Conservation (phyloP, 2,329 filamentous ascomycete genomes). For the Ophiosphaerella korrae region DNA sequence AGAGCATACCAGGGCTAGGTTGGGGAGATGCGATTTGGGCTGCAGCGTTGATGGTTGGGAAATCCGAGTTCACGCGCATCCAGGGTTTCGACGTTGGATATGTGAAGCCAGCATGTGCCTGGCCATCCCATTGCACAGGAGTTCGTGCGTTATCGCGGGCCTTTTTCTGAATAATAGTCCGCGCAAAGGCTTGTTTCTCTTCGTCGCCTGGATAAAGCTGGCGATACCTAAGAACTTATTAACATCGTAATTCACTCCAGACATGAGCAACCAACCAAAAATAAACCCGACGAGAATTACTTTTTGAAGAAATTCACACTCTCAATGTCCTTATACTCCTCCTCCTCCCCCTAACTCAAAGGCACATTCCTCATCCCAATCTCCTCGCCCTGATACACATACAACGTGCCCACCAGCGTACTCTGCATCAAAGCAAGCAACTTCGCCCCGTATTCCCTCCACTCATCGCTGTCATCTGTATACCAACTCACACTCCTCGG, state of each 20-base stretch:
- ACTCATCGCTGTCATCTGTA: conserved; percentile 55
- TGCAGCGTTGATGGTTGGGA: conserved; percentile 61
- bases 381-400: conserved; percentile 59
- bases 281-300: conserved; percentile 14
- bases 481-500: conserved; percentile 56
- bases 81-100: conserved; percentile 57
- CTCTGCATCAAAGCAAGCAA: conserved; percentile 55
- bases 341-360: conserved; percentile 46
- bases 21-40: conserved; percentile 51
- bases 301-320: conserved; percentile 61
- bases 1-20: conserved; percentile 41
- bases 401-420: conserved; percentile 55
- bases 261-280: no score
- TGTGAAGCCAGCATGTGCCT: conserved; percentile 66
- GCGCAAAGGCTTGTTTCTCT: conserved; percentile 33
- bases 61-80: conserved; percentile 66
- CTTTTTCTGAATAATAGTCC: conserved; percentile 59
- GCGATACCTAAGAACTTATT: conserved; percentile 24
- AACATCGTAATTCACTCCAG: neutral
- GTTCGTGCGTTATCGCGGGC: conserved; percentile 70
- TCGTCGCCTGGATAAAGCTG: conserved; percentile 35
- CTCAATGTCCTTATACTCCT: conserved; percentile 60
- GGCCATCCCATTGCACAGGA: conserved; percentile 69
- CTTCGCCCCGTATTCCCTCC: conserved; percentile 55
- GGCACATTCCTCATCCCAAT: conserved; percentile 58